Base-by-base conservation (phyloP, 192 early-diverging fungal species). In the Backusella tuberculispora region DNA sequence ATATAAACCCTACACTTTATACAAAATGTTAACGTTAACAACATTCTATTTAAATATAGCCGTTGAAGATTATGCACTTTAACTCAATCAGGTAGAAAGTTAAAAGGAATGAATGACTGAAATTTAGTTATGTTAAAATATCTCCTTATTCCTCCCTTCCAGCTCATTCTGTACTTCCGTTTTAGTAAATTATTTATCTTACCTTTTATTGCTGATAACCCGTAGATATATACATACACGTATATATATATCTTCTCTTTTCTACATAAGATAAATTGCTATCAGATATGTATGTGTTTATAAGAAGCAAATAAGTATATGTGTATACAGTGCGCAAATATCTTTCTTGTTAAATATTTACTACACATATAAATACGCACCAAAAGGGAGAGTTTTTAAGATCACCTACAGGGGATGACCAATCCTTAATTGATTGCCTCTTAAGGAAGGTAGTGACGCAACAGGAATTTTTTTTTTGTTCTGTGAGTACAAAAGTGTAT, bases 401-500 rank as follows among this genome's bases (percentile, higher is more conserved):
- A 34, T 34, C 29, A 34, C 29, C 21, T 26, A 21, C 50, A 60
- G 21, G 53, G 53, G 53, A 26, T 60, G 53, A 60, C 53, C 24
- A 60, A 60, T 60, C 53, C 53, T 26, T 60, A 60, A 60, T 60
- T 60, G 24, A 60, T 4, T 60, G 21, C 53, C 53, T 24, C 24
- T 60, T 60, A 60, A 26, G 12, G 53, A 5, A 60, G 12, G 53
- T 60, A 60, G 53, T 60, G 53, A 60, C 53, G 53, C 53, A 26
- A 60, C 24, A 60, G 7, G 0, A 24, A 5, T 26, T 60, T 60
- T 60, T 60, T 60, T 60, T 60, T 19, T 6, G 6, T 56, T 56
- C 8, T 56, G 9, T 56, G 50, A 56, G 50, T 56, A 56, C 50
- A 56, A 56, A 56, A 15, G 50, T 56, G 50, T 56, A 56, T 56